A percentile compares a stretch with the other conserved stretches of the same genome.
Evolutionary conservation across 1,139 yeast species (phyloP).

Genomic region (Nakaseomyces delphensis): DNA sequence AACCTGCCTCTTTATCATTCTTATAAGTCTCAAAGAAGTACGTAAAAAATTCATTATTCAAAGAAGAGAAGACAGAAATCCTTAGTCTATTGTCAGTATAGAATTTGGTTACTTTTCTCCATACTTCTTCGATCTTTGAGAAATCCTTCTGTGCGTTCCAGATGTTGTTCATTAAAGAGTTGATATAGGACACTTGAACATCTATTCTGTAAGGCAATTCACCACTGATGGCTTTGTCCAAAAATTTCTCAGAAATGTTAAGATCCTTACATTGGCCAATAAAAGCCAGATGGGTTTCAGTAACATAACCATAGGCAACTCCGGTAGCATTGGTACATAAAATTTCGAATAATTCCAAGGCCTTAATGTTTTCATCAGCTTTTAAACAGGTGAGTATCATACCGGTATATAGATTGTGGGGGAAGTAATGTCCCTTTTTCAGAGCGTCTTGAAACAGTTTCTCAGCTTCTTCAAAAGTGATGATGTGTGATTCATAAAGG

Average conservation of each 20-base stretch:
- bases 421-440: constrained; percentile 27
- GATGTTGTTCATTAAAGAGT: constrained; percentile 53
- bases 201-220: constrained; percentile 65
- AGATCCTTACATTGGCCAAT: constrained; percentile 73
- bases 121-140: constrained; percentile 36
- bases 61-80: constrained; percentile 52
- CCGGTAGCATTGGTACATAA: constrained; percentile 33
- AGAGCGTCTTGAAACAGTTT: constrained; percentile 33
- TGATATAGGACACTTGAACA: constrained; percentile 67
- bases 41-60: constrained; percentile 60
- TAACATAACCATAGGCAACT: constrained; percentile 36
- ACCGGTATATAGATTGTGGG: constrained; percentile 46
- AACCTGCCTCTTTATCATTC: constrained; percentile 45
- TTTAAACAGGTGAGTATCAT: constrained; percentile 49
- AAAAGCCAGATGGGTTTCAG: constrained; percentile 65
- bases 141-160: constrained; percentile 50
- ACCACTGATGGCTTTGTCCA: constrained; percentile 52
- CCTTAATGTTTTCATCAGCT: constrained; percentile 42
- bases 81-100: constrained; percentile 48
- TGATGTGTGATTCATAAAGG: constrained; percentile 45
- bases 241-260: constrained; percentile 60
- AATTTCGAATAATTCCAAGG: constrained; percentile 40
- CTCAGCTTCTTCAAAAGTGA: constrained; percentile 50
- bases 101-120: constrained; percentile 33
- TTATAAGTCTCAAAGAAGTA: constrained; percentile 57